Evolutionary conservation across 2,329 filamentous ascomycete genomes (phyloP), one percentile per base, ranked within the genome.

Genomic region (Talaromyces rugulosus): DNA sequence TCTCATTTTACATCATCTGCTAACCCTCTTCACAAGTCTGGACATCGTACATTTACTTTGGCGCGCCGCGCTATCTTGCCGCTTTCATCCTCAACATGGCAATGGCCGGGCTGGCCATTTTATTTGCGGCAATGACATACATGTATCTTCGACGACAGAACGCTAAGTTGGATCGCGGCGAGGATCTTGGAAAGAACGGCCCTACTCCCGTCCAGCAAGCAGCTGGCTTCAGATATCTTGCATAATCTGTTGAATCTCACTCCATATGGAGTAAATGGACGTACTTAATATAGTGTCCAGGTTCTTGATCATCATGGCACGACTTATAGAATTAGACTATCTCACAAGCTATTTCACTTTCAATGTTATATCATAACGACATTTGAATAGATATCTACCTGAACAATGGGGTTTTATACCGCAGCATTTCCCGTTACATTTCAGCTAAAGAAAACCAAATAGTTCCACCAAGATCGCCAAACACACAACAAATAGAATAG

Each of bases 31-130:
- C 5, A 18, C 4, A 12, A 61, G 68, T 69, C 44, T 70, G 67
- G 67, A 64, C 63, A 12, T 65, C 62, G 3, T 70, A 70, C 58
- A 63, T 69, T n/a, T 70, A 70, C 60, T 65, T 59, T 27, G 64
- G 64, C 16, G 59, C 65, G 9, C 69, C 69, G 23, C 67, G 67
- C 9, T 69, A 68, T 52, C 59, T 69, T 8, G 61, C 66, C 8
- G 69, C 69, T 1, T 70, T 70, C 30, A 44, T 66, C 34, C 61
- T 70, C 16, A 69, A 69, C 33, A 65, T 69, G 27, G 62, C 63
- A 8, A 64, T 64, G 27, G 64, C 67, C 5, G 65, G 52, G 8
- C 55, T 67, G 27, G 66, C 68, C 8, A 69, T 70, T 55, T 52
- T 61, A 2, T 58, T 68, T 50, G 68, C 68, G 1, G 64, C 65